Conservation (phyloP, 2,329 filamentous ascomycete genomes). For the Hymenoscyphus scutula region DNA sequence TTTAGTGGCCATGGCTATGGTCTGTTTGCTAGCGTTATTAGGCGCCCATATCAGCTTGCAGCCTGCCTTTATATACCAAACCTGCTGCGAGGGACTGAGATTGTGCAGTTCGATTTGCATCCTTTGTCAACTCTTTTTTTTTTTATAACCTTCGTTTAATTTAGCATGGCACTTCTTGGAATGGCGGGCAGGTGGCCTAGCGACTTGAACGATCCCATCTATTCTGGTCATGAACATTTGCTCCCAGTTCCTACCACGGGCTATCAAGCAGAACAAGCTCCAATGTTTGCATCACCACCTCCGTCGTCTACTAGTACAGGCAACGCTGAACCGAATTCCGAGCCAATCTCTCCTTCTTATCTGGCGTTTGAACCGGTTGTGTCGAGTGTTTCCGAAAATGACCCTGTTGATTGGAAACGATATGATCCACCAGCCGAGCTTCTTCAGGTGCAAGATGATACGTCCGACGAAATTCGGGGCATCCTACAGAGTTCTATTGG, state of each 20-base stretch:
- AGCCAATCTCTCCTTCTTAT: slow-evolving; percentile 20
- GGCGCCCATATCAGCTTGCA: not conserved
- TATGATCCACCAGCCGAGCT: slow-evolving; percentile 48
- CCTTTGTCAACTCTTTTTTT: not conserved
- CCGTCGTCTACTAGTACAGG: not conserved
- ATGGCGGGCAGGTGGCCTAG: not conserved
- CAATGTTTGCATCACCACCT: not conserved
- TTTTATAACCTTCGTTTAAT: not conserved
- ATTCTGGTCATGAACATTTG: not conserved
- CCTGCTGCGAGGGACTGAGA: not conserved
- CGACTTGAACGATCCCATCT: not conserved
- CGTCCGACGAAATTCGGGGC: slow-evolving; percentile 42
- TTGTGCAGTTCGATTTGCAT: not conserved
- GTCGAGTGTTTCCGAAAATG: slow-evolving; percentile 19
- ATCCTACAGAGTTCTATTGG: slow-evolving; percentile 47
- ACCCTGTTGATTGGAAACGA: slow-evolving; percentile 44
- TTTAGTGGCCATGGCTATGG: not conserved
- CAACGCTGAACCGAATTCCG: slow-evolving; percentile 11
- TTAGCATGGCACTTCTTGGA: not conserved
- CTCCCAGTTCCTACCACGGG: not conserved
- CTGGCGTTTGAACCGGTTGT: slow-evolving; percentile 25
- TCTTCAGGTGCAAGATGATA: slow-evolving; percentile 39
- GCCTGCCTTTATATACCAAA: not conserved
- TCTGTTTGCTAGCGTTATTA: not conserved
- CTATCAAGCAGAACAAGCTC: not conserved